Evolutionary conservation across 163 green algal genomes (phyloP).

Genomic region (Scenedesmus sp.): DNA sequence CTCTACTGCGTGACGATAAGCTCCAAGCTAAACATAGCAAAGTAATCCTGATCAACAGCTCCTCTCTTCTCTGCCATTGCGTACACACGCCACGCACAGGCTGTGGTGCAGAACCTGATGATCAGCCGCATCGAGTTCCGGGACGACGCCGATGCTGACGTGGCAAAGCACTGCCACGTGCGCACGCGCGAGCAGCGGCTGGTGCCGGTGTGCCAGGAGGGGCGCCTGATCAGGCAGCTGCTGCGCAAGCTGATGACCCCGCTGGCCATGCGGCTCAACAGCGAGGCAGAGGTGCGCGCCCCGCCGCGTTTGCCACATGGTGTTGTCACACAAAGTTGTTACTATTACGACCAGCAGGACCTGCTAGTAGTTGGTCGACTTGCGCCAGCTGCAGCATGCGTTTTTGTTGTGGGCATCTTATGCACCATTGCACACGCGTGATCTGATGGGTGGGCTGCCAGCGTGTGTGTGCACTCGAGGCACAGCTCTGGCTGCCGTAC

Average conservation of each 20-base stretch:
- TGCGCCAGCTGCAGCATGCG: no score
- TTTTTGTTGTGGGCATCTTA: no score
- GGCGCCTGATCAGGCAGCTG: not conserved
- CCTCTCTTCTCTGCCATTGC: not conserved
- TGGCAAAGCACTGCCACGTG: constrained; percentile 79
- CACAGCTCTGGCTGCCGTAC: no score
- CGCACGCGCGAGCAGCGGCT: constrained; percentile 56
- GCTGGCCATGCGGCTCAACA: not conserved
- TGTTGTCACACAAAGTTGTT: not conserved
- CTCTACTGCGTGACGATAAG: no score
- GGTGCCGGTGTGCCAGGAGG: constrained; percentile 24
- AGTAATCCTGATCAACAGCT: not conserved
- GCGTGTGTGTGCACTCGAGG: no score
- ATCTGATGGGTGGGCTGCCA: no score
- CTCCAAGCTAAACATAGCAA: not conserved
- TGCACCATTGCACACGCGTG: no score
- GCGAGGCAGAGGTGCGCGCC: not conserved
- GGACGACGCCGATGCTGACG: constrained; percentile 83
- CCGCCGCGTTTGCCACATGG: not conserved
- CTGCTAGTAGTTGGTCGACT: no score
- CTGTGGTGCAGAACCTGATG: constrained; percentile 90
- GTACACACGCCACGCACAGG: constrained; percentile 57
- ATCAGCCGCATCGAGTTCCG: constrained; percentile 85
- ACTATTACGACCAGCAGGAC: no score
- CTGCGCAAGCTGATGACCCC: constrained; percentile 57